A percentile compares a stretch with the other conserved stretches of the same genome.
These are phyloP conservation scores for Cordyceps tenuipes DNA, from an alignment of 2,329 filamentous ascomycete species.

Conservation along the genomic window DNA sequence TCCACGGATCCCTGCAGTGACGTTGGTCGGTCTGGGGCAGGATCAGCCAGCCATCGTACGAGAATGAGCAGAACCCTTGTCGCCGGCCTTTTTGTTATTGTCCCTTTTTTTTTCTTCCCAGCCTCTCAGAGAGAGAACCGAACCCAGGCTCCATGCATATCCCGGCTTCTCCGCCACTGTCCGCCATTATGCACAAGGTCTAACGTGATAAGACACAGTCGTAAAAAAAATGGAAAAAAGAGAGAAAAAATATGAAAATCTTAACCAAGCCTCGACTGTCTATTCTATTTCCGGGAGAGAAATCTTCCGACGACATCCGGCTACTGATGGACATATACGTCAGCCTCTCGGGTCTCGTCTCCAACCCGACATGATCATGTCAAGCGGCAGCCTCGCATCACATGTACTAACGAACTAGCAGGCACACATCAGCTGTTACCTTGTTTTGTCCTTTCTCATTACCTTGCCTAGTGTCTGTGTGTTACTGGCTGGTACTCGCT, in stretches of 20 bases:
- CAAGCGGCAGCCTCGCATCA: background rate
- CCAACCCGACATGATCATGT: background rate
- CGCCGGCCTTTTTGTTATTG: background rate
- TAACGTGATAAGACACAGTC: background rate
- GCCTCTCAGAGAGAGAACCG: no score
- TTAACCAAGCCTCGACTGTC: background rate
- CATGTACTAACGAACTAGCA: no score
- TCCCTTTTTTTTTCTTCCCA: no score
- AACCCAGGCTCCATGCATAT: background rate
- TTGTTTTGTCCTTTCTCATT: no score
- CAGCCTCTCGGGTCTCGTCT: background rate
- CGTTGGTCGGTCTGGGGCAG: background rate
- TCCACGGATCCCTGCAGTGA: background rate
- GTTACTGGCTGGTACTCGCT: no score
- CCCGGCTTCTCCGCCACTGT: background rate
- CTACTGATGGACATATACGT: background rate
- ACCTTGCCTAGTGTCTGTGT: no score
- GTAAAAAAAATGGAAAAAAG: no score
- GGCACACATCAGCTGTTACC: no score
- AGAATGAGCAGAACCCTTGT: background rate
- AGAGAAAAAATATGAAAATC: no score
- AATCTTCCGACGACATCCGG: background rate
- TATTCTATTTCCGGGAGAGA: background rate
- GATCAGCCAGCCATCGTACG: slow-evolving; percentile 11
- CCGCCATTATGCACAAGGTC: background rate